Evolutionary conservation across 208 protist species (phyloP).

Genomic region (Tritrichomonas musculus): DNA sequence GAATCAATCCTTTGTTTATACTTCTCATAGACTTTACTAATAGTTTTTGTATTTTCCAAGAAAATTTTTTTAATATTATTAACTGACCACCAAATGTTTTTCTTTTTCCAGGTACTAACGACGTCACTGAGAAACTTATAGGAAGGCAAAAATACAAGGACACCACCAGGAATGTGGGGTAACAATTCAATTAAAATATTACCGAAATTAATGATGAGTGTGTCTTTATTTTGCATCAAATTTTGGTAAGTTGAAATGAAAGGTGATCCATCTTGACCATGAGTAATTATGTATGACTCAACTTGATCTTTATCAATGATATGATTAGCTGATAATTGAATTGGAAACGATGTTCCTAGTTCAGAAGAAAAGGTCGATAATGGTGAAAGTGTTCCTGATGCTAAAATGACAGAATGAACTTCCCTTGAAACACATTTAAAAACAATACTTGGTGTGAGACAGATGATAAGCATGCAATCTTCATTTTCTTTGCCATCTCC

Average conservation of each 20-base stretch:
- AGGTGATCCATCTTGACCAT: background rate
- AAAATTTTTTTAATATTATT: background rate
- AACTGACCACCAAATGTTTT: background rate
- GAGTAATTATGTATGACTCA: background rate
- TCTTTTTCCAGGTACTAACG: background rate
- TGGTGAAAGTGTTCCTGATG: constrained; percentile 16
- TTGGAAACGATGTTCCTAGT: background rate
- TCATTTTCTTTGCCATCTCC: background rate
- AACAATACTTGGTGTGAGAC: background rate
- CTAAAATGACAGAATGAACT: background rate
- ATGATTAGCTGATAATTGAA: background rate
- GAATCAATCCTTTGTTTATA: background rate
- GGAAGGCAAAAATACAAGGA: constrained; percentile 37
- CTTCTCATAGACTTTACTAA: background rate
- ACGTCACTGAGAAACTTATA: background rate
- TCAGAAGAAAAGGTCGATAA: background rate
- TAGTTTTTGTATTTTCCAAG: background rate
- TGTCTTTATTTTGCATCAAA: background rate
- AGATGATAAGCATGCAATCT: background rate
- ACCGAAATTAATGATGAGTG: background rate
- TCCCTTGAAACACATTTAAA: background rate
- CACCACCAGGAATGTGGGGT: background rate
- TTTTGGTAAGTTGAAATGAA: background rate
- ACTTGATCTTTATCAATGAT: background rate
- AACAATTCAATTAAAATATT: background rate